Percentiles rank a stretch among this genome's conserved stretches.
Conservation (phyloP, 2,329 filamentous ascomycete species). For the Akanthomyces uredinophilus region DNA sequence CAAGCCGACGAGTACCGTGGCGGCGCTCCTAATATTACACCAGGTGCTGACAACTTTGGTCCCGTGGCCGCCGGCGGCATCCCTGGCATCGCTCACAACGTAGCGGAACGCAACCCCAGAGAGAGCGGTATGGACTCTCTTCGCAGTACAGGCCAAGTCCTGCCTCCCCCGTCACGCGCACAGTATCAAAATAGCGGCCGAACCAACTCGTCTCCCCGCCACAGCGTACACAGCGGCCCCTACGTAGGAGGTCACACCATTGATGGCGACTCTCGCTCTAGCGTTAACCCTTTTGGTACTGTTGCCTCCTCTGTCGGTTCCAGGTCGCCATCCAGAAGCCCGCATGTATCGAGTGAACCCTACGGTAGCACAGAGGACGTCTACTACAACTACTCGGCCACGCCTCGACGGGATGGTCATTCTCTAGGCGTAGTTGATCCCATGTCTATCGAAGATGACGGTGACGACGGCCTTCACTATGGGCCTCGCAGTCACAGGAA, state of each 20-base stretch:
- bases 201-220: not conserved
- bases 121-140: slow-evolving; percentile 57
- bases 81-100: slow-evolving; percentile 60
- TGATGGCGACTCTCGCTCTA: slow-evolving; percentile 39
- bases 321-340: slow-evolving; percentile 45
- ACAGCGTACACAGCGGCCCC: slow-evolving; percentile 14
- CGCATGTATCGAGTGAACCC: slow-evolving; percentile 38
- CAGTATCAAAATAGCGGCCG: slow-evolving; percentile 19
- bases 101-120: slow-evolving; percentile 59
- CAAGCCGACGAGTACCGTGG: slow-evolving; percentile 20
- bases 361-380: slow-evolving; percentile 56
- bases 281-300: slow-evolving; percentile 34
- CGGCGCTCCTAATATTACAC: slow-evolving; percentile 42
- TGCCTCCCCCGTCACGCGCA: slow-evolving; percentile 33
- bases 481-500: slow-evolving; percentile 40
- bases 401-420: slow-evolving; percentile 39
- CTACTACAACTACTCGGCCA: slow-evolving; percentile 54
- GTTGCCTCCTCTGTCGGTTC: slow-evolving; percentile 29
- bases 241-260: slow-evolving; percentile 19
- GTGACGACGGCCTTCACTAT: slow-evolving; percentile 73
- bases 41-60: slow-evolving; percentile 64
- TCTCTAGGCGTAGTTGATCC: slow-evolving; percentile 64
- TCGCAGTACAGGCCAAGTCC: slow-evolving; percentile 34
- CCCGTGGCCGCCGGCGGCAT: slow-evolving; percentile 57
- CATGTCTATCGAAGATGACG: slow-evolving; percentile 77